These are phyloP conservation scores for Cladosporium halotolerans DNA, from an alignment of 2,329 filamentous ascomycete genomes.

Conservation along the genomic window DNA sequence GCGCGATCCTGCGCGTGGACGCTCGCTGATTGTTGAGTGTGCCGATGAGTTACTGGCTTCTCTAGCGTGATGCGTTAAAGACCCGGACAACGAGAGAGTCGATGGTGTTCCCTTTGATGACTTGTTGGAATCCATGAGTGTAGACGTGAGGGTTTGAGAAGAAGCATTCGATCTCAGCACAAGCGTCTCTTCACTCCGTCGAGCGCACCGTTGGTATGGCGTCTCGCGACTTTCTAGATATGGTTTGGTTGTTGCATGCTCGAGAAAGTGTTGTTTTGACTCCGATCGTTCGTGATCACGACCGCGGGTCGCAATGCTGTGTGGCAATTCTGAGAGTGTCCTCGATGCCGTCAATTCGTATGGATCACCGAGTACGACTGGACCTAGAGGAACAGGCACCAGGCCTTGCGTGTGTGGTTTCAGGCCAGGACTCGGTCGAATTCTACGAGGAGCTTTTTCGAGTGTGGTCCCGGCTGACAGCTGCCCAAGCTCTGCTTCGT, in stretches of 20 bases:
- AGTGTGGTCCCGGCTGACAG: background rate
- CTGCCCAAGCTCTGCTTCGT: background rate
- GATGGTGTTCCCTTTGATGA: slow-evolving; percentile 13
- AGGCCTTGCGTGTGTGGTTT: slow-evolving; percentile 17
- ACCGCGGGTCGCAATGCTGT: background rate
- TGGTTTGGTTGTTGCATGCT: slow-evolving; percentile 3
- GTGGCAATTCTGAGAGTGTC: background rate
- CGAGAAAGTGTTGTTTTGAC: slow-evolving; percentile 12
- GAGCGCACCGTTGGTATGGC: slow-evolving; percentile 16
- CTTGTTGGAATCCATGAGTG: background rate
- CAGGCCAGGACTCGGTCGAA: background rate
- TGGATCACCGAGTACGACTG: slow-evolving; percentile 20
- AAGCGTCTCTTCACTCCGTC: slow-evolving; percentile 2
- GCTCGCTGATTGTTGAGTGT: slow-evolving; percentile 20
- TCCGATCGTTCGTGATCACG: slow-evolving; percentile 9
- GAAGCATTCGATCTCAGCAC: background rate
- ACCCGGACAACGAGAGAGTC: slow-evolving; percentile 21
- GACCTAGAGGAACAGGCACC: slow-evolving; percentile 23
- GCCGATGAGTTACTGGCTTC: background rate
- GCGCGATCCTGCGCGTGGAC: slow-evolving; percentile 20
- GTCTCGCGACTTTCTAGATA: slow-evolving; percentile 13
- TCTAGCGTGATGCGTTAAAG: slow-evolving; percentile 31
- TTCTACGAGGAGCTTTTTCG: background rate
- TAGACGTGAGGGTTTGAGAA: background rate
- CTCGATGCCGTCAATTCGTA: background rate